Base-by-base conservation (phyloP, 257 asterid species). In the Nyctanthes arbortristis region DNA sequence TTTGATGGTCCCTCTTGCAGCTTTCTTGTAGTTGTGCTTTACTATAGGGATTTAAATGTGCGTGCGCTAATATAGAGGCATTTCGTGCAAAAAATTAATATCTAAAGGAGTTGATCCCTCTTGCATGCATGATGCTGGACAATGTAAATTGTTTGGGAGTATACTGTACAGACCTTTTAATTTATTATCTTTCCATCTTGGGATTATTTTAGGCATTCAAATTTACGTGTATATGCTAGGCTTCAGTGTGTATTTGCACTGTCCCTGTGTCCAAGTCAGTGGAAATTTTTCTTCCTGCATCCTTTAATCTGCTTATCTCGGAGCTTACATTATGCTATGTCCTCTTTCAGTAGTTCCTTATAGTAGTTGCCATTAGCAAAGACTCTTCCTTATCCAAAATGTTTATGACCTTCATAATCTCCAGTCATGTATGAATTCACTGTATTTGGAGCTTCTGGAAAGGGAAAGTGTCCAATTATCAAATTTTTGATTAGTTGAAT, bases 401-500 rank as follows among this genome's bases (percentile, higher is more conserved):
- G 16, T 20, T 2, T 40, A 40, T 13, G 22, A 4, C 13, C 49
- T 40, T 40, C 20, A 1, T 5, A 40, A 7, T 40, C 52, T 40
- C 16, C 20, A 40, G 13, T 40, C 20, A 40, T 14, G 52, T 40
- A 40, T 40, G 52, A 72, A 64, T 62, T 52, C 13, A 20, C 11
- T 31, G 22, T 40, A 27, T 68, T 52, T 68, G 52, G 33, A 62
- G 56, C 56, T 39, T 29, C 32, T 45, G 57, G n/a, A n/a, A n/a
- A n/a, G n/a, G n/a, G n/a, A 27, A 20, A 27, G 18, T 66, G 16
- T 61, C 57, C 7, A 64, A 71, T 33, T 33, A 35, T 55, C 34
- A 28, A 66, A 24, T 56, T 32, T 27, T 60, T 37, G 59, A 68
- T 68, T 29, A 47, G 72, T 18, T 55, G 72, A 74, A 66, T 32